phyloP scores from a whole-genome alignment of 768 basidiomycete genomes.

The Pholiota microspora region DNA sequence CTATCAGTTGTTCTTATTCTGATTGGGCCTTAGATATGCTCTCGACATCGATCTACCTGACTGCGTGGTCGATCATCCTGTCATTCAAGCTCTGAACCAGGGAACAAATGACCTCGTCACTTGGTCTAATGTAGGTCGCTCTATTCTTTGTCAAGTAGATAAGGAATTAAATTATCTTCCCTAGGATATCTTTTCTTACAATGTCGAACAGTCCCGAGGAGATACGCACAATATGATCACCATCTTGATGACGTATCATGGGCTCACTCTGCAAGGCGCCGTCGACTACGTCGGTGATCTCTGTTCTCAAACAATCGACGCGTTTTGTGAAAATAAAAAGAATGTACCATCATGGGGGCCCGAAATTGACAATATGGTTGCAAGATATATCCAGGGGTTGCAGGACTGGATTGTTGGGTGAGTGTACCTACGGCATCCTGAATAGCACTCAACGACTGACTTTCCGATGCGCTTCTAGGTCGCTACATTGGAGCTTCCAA shows the following conservation, averaged over 20 bases:
- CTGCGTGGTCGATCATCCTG: slow-evolving; percentile 63
- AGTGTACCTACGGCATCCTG: slow-evolving; percentile 8
- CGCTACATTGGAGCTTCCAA: slow-evolving; percentile 72
- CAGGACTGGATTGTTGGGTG: slow-evolving; percentile 72
- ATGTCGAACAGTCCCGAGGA: slow-evolving; percentile 67
- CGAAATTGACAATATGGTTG: slow-evolving; percentile 57
- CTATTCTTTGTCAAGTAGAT: not conserved
- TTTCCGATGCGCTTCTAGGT: slow-evolving; percentile 26
- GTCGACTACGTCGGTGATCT: slow-evolving; percentile 63
- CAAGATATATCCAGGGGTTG: slow-evolving; percentile 57
- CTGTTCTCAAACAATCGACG: slow-evolving; percentile 53
- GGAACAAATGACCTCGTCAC: slow-evolving; percentile 76
- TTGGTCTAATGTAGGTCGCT: slow-evolving; percentile 71
- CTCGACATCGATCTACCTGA: slow-evolving; percentile 70
- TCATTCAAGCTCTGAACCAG: slow-evolving; percentile 59
- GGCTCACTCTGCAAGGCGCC: slow-evolving; percentile 56
- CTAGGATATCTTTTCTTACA: slow-evolving; percentile 76
- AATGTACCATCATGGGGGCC: slow-evolving; percentile 62
- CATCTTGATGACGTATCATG: slow-evolving; percentile 64
- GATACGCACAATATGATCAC: slow-evolving; percentile 73
- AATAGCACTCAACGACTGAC: not conserved
- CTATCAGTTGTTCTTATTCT: slow-evolving; percentile 5
- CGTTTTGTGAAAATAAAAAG: slow-evolving; percentile 45
- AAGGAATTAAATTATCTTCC: not conserved
- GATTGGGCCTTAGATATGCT: slow-evolving; percentile 44